Evolutionary conservation across 352 stramenopile species (phyloP).

Genomic region (Globisporangium alternatum): DNA sequence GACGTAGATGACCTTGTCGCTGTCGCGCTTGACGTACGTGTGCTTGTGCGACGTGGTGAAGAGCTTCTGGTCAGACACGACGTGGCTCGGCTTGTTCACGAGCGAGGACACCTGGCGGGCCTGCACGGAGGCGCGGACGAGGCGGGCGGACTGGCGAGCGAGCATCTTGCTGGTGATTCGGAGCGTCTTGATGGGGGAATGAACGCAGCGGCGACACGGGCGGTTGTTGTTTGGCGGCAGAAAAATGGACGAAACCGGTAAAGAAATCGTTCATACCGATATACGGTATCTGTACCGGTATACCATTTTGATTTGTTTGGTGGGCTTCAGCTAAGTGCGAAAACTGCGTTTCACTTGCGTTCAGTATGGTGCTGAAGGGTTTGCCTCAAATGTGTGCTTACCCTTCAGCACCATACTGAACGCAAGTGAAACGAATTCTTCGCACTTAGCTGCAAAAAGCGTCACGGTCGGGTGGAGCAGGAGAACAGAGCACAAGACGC

Average conservation of each 20-base stretch:
- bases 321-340: too few relatives aligned
- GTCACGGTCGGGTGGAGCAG: conserved; percentile 8
- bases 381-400: too few relatives aligned
- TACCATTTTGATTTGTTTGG: too few relatives aligned
- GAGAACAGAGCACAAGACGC: not conserved
- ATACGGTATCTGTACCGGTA: not conserved
- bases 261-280: not conserved
- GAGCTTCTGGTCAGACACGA: conserved; percentile 60
- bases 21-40: conserved; percentile 67
- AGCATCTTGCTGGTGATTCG: conserved; percentile 36
- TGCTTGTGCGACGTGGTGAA: conserved; percentile 55
- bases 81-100: conserved; percentile 67
- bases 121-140: conserved; percentile 29
- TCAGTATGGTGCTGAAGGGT: too few relatives aligned
- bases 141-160: conserved; percentile 46
- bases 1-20: conserved; percentile 40
- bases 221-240: not conserved
- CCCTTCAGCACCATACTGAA: too few relatives aligned
- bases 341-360: too few relatives aligned
- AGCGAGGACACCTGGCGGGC: conserved; percentile 51
- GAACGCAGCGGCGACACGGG: not conserved
- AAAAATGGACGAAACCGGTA: not conserved
- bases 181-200: conserved; percentile 6
- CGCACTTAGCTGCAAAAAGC: not conserved
- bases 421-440: too few relatives aligned